A percentile compares a stretch with the other conserved stretches of the same genome.
Evolutionary conservation across 1,284 basidiomycete species (phyloP).

Genomic region (Filobasidium uniguttulatum): DNA sequence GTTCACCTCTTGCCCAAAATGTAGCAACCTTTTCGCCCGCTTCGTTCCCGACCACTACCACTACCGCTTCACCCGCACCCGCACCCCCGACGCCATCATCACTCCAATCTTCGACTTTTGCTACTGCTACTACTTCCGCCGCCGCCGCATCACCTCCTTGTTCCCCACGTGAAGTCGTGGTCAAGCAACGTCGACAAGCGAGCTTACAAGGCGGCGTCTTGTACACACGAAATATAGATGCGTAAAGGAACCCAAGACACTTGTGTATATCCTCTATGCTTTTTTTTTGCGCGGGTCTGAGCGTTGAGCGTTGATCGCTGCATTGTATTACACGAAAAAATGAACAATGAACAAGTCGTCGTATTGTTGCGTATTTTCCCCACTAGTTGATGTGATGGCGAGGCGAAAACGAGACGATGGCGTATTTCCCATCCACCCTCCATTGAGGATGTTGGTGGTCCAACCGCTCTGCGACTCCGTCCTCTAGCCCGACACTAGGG

Average conservation of each 20-base stretch:
- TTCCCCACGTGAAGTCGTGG: neutral
- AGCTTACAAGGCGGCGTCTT: conserved; percentile 1
- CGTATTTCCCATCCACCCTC: conserved; percentile 34
- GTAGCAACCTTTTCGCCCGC: too few relatives aligned
- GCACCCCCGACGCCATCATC: neutral
- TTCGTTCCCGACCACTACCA: too few relatives aligned
- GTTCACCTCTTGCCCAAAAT: too few relatives aligned
- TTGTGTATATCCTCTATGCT: too few relatives aligned
- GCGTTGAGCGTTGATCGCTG: neutral
- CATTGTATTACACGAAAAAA: neutral
- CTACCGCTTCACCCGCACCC: too few relatives aligned
- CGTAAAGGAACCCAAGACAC: neutral
- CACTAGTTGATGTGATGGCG: too few relatives aligned
- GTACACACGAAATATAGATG: neutral
- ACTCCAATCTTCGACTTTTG: too few relatives aligned
- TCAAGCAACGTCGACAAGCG: neutral
- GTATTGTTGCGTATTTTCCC: neutral
- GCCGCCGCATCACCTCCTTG: neutral
- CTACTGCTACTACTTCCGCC: too few relatives aligned
- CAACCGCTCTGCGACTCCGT: conserved; percentile 26
- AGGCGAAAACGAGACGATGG: conserved; percentile 11
- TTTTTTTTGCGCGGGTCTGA: too few relatives aligned
- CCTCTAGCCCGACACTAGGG: conserved; percentile 27
- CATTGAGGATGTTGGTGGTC: conserved; percentile 27
- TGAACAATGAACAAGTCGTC: neutral